Conservation (phyloP, 305 asterid species). For the Fraxinus latifolia region DNA sequence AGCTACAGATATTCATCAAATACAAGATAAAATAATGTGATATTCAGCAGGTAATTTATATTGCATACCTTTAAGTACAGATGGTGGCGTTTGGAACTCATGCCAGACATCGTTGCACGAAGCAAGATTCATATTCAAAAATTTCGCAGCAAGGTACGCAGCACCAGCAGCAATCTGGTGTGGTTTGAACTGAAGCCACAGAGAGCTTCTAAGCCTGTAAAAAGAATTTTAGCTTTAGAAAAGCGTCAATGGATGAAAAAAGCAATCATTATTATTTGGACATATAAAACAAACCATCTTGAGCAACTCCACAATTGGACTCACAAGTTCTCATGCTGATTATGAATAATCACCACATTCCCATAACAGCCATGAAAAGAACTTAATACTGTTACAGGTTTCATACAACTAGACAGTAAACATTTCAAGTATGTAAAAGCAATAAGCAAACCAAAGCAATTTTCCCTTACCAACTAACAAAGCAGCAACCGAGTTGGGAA, state of each 20-base stretch:
- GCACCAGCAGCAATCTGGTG: constrained; percentile 98
- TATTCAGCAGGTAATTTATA: background rate
- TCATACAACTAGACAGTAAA: constrained; percentile 6
- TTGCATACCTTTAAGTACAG: constrained; percentile 72
- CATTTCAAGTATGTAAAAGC: constrained; percentile 35
- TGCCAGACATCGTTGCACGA: constrained; percentile 68
- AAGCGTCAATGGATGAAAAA: background rate
- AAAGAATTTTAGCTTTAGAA: constrained; percentile 22
- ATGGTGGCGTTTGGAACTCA: constrained; percentile 73
- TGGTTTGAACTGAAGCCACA: constrained; percentile 99
- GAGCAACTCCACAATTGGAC: constrained; percentile 31
- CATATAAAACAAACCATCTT: constrained; percentile 39
- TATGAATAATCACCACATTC: constrained; percentile 21
- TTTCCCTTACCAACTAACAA: constrained; percentile 78
- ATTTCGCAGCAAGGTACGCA: constrained; percentile 89
- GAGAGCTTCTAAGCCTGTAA: constrained; percentile 85
- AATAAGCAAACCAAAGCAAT: constrained; percentile 51
- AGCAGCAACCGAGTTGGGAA: constrained; percentile 77
- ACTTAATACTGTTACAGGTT: constrained; percentile 14
- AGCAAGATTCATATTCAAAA: constrained; percentile 69
- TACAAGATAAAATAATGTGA: background rate
- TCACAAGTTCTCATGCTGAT: constrained; percentile 27
- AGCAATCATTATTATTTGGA: background rate
- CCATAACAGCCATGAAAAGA: constrained; percentile 22
- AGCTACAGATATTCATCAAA: background rate